Base-by-base conservation (phyloP, 352 stramenopile genomes). In the Blastocystis sp. region DNA sequence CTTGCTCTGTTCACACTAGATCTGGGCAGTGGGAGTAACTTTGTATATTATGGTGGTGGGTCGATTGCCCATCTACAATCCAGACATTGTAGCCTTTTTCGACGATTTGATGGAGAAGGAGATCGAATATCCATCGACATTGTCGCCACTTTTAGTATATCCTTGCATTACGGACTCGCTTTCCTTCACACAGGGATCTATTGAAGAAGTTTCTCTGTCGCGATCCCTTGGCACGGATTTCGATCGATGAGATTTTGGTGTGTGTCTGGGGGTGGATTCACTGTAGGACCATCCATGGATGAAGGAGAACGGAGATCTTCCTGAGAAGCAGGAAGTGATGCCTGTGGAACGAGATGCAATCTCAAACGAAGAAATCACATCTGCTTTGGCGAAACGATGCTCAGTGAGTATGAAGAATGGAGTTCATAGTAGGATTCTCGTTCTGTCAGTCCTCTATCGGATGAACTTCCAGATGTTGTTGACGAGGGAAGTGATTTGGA, bases 1-100 rank as follows among this genome's bases (percentile, higher is more conserved):
- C 90, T 92, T 0, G 92, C 94, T 11, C 93, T 2, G 3, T 18
- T 76, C 29, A 13, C 37, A 8, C 3, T 77, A 96, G 79, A 92
- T 96, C n/a, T 96, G 94, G 94, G 95, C 94, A 2, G 92, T 96
- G 4, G 94, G 94, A 37, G 94, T 94, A 23, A 96, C 94, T 23
- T 89, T 96, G 50, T 96, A 95, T 90, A 96, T 96, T 92, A 95
- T 96, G 93, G 92, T 96, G 50, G 41, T 76, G 18, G 77, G 77
- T 34, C 53, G 55, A 69, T 34, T 88, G 2, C 77, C 77, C 9
- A 61, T 88, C 15, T 88, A 68, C 56, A 82, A 82, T 47, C 73
- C 73, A 26, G 73, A 82, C 50, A 13, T 82, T 9, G 50, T 82
- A 26, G 26, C 20, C 26, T 82, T 82, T 34, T 82, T 82, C 26